Evolutionary conservation across 768 basidiomycete genomes (phyloP).

Genomic region (Termitomyces sp.): DNA sequence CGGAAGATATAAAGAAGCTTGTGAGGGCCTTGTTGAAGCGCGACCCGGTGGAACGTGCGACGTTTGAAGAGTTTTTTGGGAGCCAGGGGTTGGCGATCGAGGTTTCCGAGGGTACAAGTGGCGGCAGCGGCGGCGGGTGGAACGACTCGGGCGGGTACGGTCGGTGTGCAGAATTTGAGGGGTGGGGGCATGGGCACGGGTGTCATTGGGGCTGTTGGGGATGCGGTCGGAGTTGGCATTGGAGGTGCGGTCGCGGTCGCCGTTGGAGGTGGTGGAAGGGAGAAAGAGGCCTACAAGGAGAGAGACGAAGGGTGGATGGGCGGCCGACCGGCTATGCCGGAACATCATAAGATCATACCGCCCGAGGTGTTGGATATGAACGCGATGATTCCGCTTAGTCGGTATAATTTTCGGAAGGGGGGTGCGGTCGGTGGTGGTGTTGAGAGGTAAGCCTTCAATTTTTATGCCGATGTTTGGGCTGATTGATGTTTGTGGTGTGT

Average conservation of each 20-base stretch:
- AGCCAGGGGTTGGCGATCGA: conserved; percentile 76
- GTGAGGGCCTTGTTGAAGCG: conserved; percentile 81
- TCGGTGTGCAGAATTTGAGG: neutral
- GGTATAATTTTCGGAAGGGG: conserved; percentile 63
- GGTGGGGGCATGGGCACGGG: conserved; percentile 19
- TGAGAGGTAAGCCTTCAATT: too few species aligned
- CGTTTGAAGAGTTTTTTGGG: conserved; percentile 90
- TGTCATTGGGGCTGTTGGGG: conserved; percentile 6
- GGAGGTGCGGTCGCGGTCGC: too few species aligned
- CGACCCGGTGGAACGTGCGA: conserved; percentile 79
- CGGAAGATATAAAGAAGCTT: conserved; percentile 83
- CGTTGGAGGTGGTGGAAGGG: conserved; percentile 6
- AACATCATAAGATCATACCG: conserved; percentile 60
- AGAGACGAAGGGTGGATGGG: conserved; percentile 27
- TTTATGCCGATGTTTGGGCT: too few species aligned
- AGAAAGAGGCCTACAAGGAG: conserved; percentile 27
- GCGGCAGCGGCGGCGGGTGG: conserved; percentile 27
- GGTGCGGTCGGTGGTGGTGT: conserved; percentile 1
- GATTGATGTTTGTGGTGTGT: too few species aligned
- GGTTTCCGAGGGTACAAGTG: conserved; percentile 61
- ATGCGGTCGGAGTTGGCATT: conserved; percentile 16
- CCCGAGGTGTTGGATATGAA: neutral
- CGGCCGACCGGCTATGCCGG: neutral
- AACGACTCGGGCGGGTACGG: too few species aligned
- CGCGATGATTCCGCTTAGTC: conserved; percentile 61